Percentiles rank a stretch among this genome's conserved stretches.
phyloP scores from a whole-genome alignment of 371 early-diverging fungal genomes.

The Lichtheimia corymbifera region DNA sequence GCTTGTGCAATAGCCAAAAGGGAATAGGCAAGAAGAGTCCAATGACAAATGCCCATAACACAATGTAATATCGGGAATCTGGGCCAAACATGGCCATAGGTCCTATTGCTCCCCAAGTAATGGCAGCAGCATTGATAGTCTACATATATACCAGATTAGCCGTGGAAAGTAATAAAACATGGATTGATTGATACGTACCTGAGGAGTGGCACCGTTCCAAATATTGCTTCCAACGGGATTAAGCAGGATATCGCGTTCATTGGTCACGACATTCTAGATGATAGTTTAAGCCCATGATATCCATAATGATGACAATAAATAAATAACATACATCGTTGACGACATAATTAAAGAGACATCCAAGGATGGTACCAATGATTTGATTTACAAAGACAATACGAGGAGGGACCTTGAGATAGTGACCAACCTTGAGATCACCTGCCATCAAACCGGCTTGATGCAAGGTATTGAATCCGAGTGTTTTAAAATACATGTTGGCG shows the following conservation, averaged over 20 bases:
- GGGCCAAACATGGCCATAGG: conserved; percentile 55
- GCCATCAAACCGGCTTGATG: conserved; percentile 57
- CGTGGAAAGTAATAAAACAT: background rate
- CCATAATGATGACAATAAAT: background rate
- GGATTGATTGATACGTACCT: conserved; percentile 12
- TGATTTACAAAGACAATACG: conserved; percentile 61
- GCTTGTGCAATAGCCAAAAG: conserved; percentile 48
- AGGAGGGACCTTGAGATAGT: conserved; percentile 79
- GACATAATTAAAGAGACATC: conserved; percentile 55
- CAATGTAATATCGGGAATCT: conserved; percentile 41
- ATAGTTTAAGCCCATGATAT: background rate
- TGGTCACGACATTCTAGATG: conserved; percentile 38
- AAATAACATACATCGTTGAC: conserved; percentile 36
- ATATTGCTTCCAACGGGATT: conserved; percentile 47
- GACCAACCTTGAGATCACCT: conserved; percentile 68
- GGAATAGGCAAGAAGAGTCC: conserved; percentile 50
- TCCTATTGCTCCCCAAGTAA: conserved; percentile 64
- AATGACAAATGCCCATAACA: conserved; percentile 45
- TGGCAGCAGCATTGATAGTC: conserved; percentile 60
- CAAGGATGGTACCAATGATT: conserved; percentile 63
- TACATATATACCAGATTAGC: conserved; percentile 4
- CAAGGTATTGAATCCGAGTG: conserved; percentile 57
- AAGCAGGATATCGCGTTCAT: conserved; percentile 43
- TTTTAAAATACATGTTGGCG: conserved; percentile 60
- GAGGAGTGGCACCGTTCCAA: conserved; percentile 54